Percentiles rank a stretch among this genome's conserved stretches.
These are phyloP conservation scores for Litchi chinensis DNA, from an alignment of 345 rosid species.

Conservation along the genomic window DNA sequence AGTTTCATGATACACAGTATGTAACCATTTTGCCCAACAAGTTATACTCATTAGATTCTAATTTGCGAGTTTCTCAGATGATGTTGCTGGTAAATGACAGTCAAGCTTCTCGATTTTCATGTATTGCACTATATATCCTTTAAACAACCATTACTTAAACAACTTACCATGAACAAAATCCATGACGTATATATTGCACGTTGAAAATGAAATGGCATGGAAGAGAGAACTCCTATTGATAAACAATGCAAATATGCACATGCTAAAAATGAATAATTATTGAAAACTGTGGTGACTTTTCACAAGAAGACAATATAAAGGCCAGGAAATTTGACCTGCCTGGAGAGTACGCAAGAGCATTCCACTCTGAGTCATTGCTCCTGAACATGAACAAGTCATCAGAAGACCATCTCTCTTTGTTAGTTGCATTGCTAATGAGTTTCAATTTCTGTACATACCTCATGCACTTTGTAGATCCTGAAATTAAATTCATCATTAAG, in stretches of 20 bases:
- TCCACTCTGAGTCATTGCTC: constrained; percentile 94
- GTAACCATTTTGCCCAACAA: not conserved
- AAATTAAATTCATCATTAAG: constrained; percentile 15
- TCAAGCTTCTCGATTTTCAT: no score
- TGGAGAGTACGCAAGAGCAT: constrained; percentile 65
- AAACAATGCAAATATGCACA: not conserved
- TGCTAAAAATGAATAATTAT: not conserved
- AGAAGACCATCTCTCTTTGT: constrained; percentile 79
- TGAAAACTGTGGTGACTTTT: not conserved
- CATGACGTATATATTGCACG: not conserved
- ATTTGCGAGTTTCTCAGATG: no score
- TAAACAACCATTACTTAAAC: not conserved
- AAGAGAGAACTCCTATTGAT: not conserved
- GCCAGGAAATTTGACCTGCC: constrained; percentile 36
- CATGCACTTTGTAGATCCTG: constrained; percentile 70
- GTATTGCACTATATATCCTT: not conserved
- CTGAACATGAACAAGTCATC: constrained; percentile 95
- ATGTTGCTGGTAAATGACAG: not conserved
- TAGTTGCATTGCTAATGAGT: constrained; percentile 76
- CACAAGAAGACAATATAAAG: not conserved
- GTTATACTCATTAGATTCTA: no score
- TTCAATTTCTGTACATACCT: constrained; percentile 85
- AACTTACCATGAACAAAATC: no score
- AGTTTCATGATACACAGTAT: not conserved
- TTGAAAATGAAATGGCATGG: not conserved